These are phyloP conservation scores for Mortierella sp. DNA, from an alignment of 371 early-diverging fungal species.

Conservation along the genomic window DNA sequence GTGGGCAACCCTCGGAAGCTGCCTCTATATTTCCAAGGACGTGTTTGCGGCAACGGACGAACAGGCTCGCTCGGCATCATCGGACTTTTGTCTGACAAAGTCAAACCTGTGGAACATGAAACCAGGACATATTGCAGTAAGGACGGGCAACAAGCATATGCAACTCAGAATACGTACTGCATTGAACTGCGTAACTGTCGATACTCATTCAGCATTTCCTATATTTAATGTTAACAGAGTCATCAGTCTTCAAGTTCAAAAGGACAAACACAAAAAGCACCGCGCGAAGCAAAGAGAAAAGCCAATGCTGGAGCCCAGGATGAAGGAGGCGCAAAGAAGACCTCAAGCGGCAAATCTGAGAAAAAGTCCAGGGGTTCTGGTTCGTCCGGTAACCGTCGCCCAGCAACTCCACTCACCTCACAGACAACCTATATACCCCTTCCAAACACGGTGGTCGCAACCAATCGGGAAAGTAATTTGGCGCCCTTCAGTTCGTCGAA, in stretches of 20 bases:
- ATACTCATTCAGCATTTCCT: no score
- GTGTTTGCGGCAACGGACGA: constrained; percentile 72
- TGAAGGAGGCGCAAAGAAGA: constrained; percentile 21
- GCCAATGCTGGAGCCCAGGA: constrained; percentile 19
- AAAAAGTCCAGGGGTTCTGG: constrained; percentile 25
- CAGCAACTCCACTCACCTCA: constrained; percentile 19
- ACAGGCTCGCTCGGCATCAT: constrained; percentile 71
- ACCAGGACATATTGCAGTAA: constrained; percentile 61
- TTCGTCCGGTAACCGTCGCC: constrained; percentile 16
- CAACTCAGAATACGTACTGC: no score
- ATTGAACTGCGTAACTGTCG: no score
- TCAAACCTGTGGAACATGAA: constrained; percentile 74
- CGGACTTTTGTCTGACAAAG: constrained; percentile 71
- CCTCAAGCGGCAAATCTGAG: constrained; percentile 26
- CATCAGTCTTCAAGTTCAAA: constrained; percentile 47
- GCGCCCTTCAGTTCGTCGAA: constrained; percentile 54
- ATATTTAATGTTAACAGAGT: constrained; percentile 18
- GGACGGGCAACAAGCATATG: no score
- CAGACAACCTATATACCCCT: constrained; percentile 50
- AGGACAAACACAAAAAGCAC: constrained; percentile 17
- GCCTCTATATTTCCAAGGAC: constrained; percentile 72
- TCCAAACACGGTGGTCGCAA: constrained; percentile 37
- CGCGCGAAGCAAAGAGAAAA: constrained; percentile 48
- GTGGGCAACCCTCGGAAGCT: constrained; percentile 77
- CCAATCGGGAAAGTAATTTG: constrained; percentile 25